Base-by-base conservation (phyloP, 2,329 filamentous ascomycete species). In the Monosporascus sp. region DNA sequence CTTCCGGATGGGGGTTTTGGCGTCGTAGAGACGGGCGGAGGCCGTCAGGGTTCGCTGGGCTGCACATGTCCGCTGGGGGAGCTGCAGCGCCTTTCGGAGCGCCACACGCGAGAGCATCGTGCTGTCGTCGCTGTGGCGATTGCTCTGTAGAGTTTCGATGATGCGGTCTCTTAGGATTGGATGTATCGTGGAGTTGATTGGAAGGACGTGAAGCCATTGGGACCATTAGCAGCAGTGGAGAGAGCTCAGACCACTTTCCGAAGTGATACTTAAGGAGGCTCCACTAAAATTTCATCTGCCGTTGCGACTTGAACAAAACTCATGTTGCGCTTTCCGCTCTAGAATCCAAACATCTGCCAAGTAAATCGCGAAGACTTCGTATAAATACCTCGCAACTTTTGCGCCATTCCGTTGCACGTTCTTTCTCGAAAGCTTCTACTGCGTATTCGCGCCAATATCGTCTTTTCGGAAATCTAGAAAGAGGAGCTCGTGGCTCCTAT, bases 1-100 rank as follows among this genome's bases (percentile, higher is more conserved):
- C 54, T 74, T 72, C 53, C 69, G 62, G 46, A 74, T 66, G 50
- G 72, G 67, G 42, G 72, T 67, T 57, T 38, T 63, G 55, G 47
- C 65, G 53, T 82, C 76, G 66, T 75, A 67, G 57, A 74, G 72
- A 53, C 74, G 74, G 47, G 74, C 68, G 20, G 79, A 77, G 52
- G 72, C 71, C 57, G 73, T 69, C 62, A 83, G 80, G 46, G 74
- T 65, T 51, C 79, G 77, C 59, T 69, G 72, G 50, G 71, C 68
- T 52, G 72, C 65, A 57, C 74, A 74, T 63, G 73, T 60, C 53
- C 69, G 71, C 63, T 75, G 75, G 62, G 74, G 66, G 52, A 81
- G 62, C 59, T 70, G 66, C 52, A 72, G 66, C 51, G 75, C 69
- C 52, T 65, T 66, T 60, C 73, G 71, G 55, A 72, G 55, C 57